Base-by-base conservation (phyloP, 1,284 basidiomycete genomes). In the Serendipita sp. region DNA sequence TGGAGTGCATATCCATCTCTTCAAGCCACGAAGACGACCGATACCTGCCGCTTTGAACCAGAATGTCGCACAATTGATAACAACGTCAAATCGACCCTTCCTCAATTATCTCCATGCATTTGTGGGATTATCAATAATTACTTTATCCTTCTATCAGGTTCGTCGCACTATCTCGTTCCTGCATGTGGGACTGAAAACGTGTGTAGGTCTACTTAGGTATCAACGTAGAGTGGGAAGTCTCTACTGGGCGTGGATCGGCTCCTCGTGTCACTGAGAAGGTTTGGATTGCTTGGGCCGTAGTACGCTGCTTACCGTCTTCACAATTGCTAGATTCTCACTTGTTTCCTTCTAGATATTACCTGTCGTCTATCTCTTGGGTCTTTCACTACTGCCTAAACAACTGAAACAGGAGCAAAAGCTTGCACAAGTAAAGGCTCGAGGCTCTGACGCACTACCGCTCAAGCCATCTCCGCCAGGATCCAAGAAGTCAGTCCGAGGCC, bases 21-120 rank as follows among this genome's bases (percentile, higher is more conserved):
- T 81, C 62, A 83, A 83, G 34, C 42, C 58, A 44, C 70, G 22
- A 68, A 72, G 49, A 70, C 70, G 43, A 74, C 77, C 32, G 73
- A 70, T 22, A 69, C 73, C 12, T 70, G 68, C 10, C 61, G 64
- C 22, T 45, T 64, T 6, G 62, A 64, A 15, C 68, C 73, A 30
- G 15, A 30, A 29, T 58, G n/a, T 58, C 32, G 53, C 30, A 8
- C 53, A 58, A 34, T n/a, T 58, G 17, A 34, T 58, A 30, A 26
- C 53, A 29, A 35, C 53, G 8, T 58, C 53, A n/a, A 15, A 41
- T 50, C 77, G 81, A 26, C 80, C 81, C 0, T 67, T 75, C 12
- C 82, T 83, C 67, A 84, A 84, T 69, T 84, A 83, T 68, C 60
- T 77, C 34, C 82, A 84, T 67, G 82, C 79, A 2, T 65, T 82